Evolutionary conservation across 257 asterid species (phyloP).

Genomic region (Salvia hispanica): DNA sequence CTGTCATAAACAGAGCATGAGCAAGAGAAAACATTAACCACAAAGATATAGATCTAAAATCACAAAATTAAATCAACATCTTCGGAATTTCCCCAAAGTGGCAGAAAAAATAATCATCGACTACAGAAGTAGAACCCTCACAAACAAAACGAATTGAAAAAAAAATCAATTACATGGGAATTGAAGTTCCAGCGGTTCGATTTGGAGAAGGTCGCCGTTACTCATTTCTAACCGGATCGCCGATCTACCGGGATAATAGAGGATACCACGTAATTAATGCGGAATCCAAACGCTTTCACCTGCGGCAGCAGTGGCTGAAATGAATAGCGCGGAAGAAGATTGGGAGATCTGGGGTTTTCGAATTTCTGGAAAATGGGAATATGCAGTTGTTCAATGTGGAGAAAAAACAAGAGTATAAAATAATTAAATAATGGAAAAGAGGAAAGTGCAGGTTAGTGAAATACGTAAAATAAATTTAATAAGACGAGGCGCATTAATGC

Average conservation of each 20-base stretch:
- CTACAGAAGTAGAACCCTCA: not conserved
- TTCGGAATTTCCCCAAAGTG: slow-evolving; percentile 5
- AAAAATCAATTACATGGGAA: slow-evolving; percentile 53
- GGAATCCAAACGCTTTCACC: too few species aligned
- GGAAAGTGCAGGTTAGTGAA: slow-evolving; percentile 28
- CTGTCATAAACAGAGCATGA: slow-evolving; percentile 34
- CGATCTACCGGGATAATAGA: slow-evolving; percentile 30
- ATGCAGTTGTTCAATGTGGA: too few species aligned
- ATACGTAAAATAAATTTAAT: slow-evolving; percentile 6
- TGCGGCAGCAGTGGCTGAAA: too few species aligned
- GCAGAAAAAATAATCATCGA: not conserved
- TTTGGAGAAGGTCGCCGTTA: slow-evolving; percentile 63
- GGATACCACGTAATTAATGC: not conserved
- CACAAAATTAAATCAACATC: slow-evolving; percentile 26
- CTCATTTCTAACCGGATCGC: slow-evolving; percentile 51
- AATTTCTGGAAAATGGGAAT: too few species aligned
- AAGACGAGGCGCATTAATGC: slow-evolving; percentile 1
- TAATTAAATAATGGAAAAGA: slow-evolving; percentile 18
- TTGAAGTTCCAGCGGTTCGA: slow-evolving; percentile 81
- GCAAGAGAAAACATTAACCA: not conserved
- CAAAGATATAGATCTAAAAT: slow-evolving; percentile 11
- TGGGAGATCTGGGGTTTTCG: too few species aligned
- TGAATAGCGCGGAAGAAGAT: too few species aligned
- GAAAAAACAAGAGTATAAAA: too few species aligned
- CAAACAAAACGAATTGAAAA: not conserved